Conservation (phyloP, 352 stramenopile species). For the Pseudoperonospora humuli region DNA sequence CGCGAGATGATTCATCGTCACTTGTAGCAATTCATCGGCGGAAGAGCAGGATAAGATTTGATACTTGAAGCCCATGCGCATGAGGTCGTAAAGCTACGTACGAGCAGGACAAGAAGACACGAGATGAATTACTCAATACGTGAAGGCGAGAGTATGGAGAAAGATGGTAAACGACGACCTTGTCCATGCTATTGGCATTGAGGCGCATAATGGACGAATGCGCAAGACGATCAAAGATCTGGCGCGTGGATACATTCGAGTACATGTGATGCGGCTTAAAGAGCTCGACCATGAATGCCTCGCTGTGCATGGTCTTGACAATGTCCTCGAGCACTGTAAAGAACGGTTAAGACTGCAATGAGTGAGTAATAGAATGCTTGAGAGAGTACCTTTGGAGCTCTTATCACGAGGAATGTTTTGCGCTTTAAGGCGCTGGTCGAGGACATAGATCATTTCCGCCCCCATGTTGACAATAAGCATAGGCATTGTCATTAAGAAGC, state of each 20-base stretch:
- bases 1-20: conserved; percentile 83
- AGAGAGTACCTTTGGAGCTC: conserved; percentile 57
- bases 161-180: too few species aligned
- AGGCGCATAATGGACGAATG: conserved; percentile 93
- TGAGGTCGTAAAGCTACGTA: conserved; percentile 85
- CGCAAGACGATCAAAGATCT: conserved; percentile 88
- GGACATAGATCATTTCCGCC: conserved; percentile 91
- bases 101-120: background rate
- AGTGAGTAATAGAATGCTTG: too few species aligned
- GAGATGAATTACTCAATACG: too few species aligned
- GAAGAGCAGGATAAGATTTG: conserved; percentile 78
- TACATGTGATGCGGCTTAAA: conserved; percentile 92
- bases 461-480: conserved; percentile 92
- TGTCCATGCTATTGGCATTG: conserved; percentile 91
- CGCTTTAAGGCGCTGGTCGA: conserved; percentile 88
- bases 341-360: background rate
- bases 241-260: conserved; percentile 78
- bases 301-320: conserved; percentile 89
- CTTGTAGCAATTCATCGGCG: conserved; percentile 79
- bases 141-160: too few species aligned
- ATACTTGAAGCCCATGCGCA: conserved; percentile 94
- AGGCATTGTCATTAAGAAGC: conserved; percentile 82
- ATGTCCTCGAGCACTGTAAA: conserved; percentile 85
- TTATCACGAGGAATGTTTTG: conserved; percentile 88
- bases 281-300: conserved; percentile 86